Conservation (phyloP, 2,329 filamentous ascomycete genomes). For the Aspergillus arachidicola region DNA sequence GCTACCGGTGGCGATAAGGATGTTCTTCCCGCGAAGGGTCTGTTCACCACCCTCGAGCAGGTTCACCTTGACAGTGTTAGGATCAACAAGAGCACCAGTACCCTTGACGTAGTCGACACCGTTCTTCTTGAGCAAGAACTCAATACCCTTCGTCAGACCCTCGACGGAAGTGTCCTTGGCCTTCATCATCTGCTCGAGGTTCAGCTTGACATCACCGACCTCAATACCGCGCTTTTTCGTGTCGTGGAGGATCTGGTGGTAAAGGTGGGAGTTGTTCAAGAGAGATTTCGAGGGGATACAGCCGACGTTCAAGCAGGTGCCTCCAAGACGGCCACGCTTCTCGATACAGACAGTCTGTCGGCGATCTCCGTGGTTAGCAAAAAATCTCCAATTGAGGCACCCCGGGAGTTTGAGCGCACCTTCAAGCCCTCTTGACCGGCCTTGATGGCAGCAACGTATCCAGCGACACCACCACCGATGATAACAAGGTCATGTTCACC, state of each 20-base stretch:
- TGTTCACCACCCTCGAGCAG: slow-evolving; percentile 91
- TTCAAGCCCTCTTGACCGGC: slow-evolving; percentile 96
- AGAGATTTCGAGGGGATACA: slow-evolving; percentile 99
- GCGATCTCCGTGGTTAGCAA: background rate
- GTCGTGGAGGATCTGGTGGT: slow-evolving; percentile 96
- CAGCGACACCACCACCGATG: slow-evolving; percentile 96
- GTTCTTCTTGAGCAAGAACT: slow-evolving; percentile 99
- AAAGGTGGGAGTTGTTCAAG: slow-evolving; percentile 98
- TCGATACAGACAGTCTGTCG: slow-evolving; percentile 90
- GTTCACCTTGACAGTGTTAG: slow-evolving; percentile 89
- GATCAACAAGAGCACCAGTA: slow-evolving; percentile 80
- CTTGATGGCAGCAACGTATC: slow-evolving; percentile 99
- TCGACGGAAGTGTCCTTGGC: slow-evolving; percentile 91
- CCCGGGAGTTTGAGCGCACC: slow-evolving; percentile 54
- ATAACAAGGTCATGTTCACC: slow-evolving; percentile 97
- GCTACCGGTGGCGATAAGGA: slow-evolving; percentile 93
- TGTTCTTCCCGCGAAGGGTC: slow-evolving; percentile 88
- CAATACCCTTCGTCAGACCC: slow-evolving; percentile 92
- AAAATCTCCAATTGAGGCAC: slow-evolving; percentile 14
- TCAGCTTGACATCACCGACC: slow-evolving; percentile 94
- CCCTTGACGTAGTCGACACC: slow-evolving; percentile 98
- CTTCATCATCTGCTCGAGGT: slow-evolving; percentile 95
- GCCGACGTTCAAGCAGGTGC: slow-evolving; percentile 97
- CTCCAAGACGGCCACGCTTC: slow-evolving; percentile 92
- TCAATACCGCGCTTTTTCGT: slow-evolving; percentile 97